Base-by-base conservation (phyloP, 2,329 filamentous ascomycete genomes). In the Exophiala oligosperma region DNA sequence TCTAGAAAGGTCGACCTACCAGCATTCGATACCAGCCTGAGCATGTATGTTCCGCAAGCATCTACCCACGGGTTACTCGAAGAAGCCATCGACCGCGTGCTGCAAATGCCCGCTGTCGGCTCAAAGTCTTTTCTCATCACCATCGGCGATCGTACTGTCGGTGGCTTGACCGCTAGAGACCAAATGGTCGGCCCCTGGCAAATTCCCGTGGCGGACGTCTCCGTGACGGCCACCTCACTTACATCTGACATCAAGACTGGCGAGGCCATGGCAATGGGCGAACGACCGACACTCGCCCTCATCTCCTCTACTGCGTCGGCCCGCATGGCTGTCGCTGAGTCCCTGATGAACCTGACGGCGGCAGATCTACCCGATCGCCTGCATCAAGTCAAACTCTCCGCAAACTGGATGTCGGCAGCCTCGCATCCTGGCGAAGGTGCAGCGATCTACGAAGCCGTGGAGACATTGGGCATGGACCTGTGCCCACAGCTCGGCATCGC, bases 331-430 rank as follows among this genome's bases (percentile, higher is more conserved):
- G 92, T 99, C 58, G 92, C 88, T 1, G 94, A 99, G 76, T 91
- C 90, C 59, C 79, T 99, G 60, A 87, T 96, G 84, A 99, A 99
- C 73, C 80, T 99, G 58, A 92, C 90, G 38, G 94, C 94, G 55
- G 90, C 88, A 21, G 82, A 89, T 71, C 76, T 88, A 23, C 82
- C 87, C 56, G 89, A 88, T 47, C 86, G 90, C 54, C 78, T 97
- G 52, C 84, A 84, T 59, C 86, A 90, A 44, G 87, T 97, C 61
- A 89, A 93, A 71, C 83, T 97, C 8, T 97, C 92, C 2, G 93
- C 93, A 50, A 97, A 99, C 77, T 99, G 93, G 93, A 97, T 97
- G 94, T 92, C 92, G 2, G 93, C 93, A n/a, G 90, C 92, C 60
- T 92, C 87, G 70, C 92, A 97, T 72, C 88, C 90, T 23, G 94